Percentiles rank a stretch among this genome's conserved stretches.
Evolutionary conservation across 2,329 filamentous ascomycete genomes (phyloP).

Genomic region (Colletotrichum ledebouriae): DNA sequence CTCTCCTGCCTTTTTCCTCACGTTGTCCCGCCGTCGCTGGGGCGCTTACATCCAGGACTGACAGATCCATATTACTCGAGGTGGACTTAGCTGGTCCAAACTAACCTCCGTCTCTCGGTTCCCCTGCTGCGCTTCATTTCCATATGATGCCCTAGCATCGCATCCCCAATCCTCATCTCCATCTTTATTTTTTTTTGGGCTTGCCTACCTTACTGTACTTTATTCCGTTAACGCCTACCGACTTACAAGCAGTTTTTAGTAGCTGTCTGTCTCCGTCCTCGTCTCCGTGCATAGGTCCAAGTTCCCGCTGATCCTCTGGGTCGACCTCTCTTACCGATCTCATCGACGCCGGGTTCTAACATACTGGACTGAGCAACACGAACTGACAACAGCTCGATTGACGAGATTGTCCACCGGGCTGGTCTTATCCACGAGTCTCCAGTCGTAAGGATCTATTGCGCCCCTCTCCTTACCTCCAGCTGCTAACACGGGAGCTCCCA

Average conservation of each 20-base stretch:
- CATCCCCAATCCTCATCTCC: constrained; percentile 35
- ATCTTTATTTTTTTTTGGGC: constrained; percentile 18
- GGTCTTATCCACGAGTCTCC: constrained; percentile 9
- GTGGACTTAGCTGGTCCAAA: constrained; percentile 36
- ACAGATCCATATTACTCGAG: constrained; percentile 41
- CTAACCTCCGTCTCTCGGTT: constrained; percentile 36
- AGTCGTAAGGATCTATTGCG: constrained; percentile 22
- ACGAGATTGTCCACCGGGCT: constrained; percentile 10
- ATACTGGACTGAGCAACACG: constrained; percentile 10
- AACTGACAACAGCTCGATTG: constrained; percentile 7
- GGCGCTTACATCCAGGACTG: constrained; percentile 37
- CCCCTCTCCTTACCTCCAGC: not conserved
- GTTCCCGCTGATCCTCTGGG: constrained; percentile 17
- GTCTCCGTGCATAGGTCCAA: constrained; percentile 19
- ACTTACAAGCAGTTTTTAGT: constrained; percentile 20
- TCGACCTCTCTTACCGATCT: constrained; percentile 18
- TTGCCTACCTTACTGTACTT: constrained; percentile 23
- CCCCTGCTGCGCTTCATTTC: constrained; percentile 37
- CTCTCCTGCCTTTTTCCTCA: constrained; percentile 36
- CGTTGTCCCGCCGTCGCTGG: constrained; percentile 43
- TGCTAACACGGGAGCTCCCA: constrained; percentile 19
- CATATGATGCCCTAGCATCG: constrained; percentile 42
- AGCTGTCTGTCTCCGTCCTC: constrained; percentile 15
- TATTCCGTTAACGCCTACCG: constrained; percentile 24
- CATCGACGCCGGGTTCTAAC: not conserved